These are phyloP conservation scores for Annulohypoxylon truncatum DNA, from an alignment of 2,329 filamentous ascomycete genomes.

Conservation along the genomic window DNA sequence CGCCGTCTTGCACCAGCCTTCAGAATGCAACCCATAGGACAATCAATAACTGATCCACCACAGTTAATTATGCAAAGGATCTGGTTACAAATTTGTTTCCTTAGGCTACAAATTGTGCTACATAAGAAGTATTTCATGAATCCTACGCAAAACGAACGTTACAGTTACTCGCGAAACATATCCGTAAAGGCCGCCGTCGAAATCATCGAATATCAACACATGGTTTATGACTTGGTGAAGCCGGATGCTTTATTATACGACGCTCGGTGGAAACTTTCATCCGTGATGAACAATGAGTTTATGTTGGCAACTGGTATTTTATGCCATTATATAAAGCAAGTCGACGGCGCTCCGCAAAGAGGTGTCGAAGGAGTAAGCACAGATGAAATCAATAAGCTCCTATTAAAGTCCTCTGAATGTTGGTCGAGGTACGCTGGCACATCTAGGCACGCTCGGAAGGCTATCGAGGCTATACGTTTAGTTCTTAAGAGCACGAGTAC, in stretches of 20 bases:
- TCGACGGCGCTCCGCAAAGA: conserved; percentile 4
- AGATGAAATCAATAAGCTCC: conserved; percentile 24
- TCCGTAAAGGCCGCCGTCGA: conserved; percentile 61
- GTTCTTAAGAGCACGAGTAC: conserved; percentile 27
- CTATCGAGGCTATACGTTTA: conserved; percentile 32
- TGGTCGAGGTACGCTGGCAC: conserved; percentile 35
- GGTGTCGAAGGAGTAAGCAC: conserved; percentile 14
- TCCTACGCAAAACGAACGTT: conserved; percentile 50
- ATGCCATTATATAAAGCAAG: conserved; percentile 56
- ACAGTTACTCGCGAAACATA: conserved; percentile 56
- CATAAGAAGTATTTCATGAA: conserved; percentile 63
- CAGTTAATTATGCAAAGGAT: conserved; percentile 64
- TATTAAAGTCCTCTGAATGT: conserved; percentile 34
- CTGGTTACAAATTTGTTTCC: conserved; percentile 63
- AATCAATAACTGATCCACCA: conserved; percentile 60
- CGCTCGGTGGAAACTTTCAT: conserved; percentile 59
- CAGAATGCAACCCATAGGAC: conserved; percentile 36
- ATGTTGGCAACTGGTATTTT: conserved; percentile 61
- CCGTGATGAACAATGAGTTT: conserved; percentile 59
- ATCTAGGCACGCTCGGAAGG: conserved; percentile 41
- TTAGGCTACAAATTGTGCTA: conserved; percentile 63
- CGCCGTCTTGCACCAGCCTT: conserved; percentile 33
- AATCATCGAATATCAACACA: conserved; percentile 61
- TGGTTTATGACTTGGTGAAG: conserved; percentile 61
- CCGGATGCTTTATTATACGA: conserved; percentile 56